Base-by-base conservation (phyloP, 176 grass and related monocot genomes). In the Otatea glauca region DNA sequence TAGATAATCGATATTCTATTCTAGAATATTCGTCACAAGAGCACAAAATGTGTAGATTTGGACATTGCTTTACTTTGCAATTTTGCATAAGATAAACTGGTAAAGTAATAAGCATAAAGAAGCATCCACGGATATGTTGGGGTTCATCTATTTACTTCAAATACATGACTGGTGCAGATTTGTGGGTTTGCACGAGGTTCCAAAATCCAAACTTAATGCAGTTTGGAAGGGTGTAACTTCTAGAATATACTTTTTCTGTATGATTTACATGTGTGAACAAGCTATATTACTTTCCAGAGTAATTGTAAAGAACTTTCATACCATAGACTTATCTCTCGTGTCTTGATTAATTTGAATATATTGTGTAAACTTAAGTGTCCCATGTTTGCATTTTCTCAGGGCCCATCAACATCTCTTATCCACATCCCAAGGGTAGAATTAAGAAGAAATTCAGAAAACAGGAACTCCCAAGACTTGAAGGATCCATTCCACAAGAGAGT, bases 401-500 rank as follows among this genome's bases (percentile, higher is more conserved):
- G 78, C 16, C 27, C 76, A 55, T 48, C 84, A 74, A 68, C 58
- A 83, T 74, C 84, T 78, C 38, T 61, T 49, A 86, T 74, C 73
- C 79, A 77, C 51, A 74, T 72, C 41, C 84, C 66, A 39, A 86
- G 73, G 73, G 50, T 74, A 66, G 66, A 83, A 68, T 78, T 42
- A 71, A 83, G 49, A 86, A 83, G 79, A 43, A 83, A 90, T 42
- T 86, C 84, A 35, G 79, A 83, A 78, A 83, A 83, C 39, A 79
- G n/a, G 47, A 76, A 68, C 79, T 42, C 84, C 49, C 66, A 73
- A 74, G 88, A 66, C 16, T 59, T 79, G 41, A 86, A 78, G 79
- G 84, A 90, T 82, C 58, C 79, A 60, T 90, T 86, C 84, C 84
- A 90, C 84, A 78, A 60, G 41, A 86, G 88, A 71, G 88, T 86